Evolutionary conservation across 306 rosid species (phyloP), one percentile per base, ranked within the genome.

Genomic region (Castanea mollissima): DNA sequence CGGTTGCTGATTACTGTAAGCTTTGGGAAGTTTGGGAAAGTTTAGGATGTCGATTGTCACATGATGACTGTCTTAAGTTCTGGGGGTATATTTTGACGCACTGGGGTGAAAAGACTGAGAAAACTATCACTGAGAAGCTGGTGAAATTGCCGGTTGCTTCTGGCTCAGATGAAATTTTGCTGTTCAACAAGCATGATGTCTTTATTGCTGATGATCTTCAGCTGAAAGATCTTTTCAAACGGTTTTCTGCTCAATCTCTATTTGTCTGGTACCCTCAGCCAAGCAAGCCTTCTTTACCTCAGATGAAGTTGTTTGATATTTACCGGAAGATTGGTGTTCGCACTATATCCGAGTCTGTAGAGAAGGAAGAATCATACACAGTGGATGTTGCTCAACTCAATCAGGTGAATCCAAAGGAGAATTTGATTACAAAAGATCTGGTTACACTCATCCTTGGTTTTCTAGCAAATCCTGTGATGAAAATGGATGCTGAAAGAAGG

Each of bases 1-100:
- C 81, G 6, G 57, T 83, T 23, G 88, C 86, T 8, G 94, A 91
- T 74, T 93, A 90, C 80, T 78, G 81, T 34, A 75, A 76, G 27
- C 88, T 91, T 6, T 90, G 98, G 98, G 86, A 85, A 80, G 78
- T 25, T 4, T 93, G 98, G 97, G 94, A 87, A 86, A 80, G 67
- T 72, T 85, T 86, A 31, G 62, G 18, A n/a, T 72, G 74, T 18
- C 41, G n/a, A 27, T 7, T 91, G 81, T 82, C 92, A 2, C 29
- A 55, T 70, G 90, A 76, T 19, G 74, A 86, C 18, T 93, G 97
- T 72, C 85, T 67, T 31, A 93, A 80, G 80, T 93, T 93, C 74
- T 93, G 98, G 97, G 67, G 6, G 9, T 87, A 83, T 75, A 56
- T 93, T 13, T 74, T 74, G 18, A 83, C 62, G 34, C 90, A 90